A percentile compares a stretch with the other conserved stretches of the same genome.
Evolutionary conservation across 2,329 filamentous ascomycete species (phyloP).

Genomic region (Alternaria sp.): DNA sequence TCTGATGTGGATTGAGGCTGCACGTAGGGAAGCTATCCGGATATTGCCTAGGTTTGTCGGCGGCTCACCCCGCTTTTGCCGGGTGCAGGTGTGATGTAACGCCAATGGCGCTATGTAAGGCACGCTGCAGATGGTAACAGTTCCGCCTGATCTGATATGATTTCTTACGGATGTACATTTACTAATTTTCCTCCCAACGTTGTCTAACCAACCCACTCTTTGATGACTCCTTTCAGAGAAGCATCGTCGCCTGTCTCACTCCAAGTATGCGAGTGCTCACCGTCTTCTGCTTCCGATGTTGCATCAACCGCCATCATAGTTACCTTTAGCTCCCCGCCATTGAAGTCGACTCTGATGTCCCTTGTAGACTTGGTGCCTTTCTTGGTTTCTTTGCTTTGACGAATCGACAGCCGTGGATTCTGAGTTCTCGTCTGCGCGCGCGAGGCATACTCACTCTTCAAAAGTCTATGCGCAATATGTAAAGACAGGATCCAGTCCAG

Average conservation of each 20-base stretch:
- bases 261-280: conserved; percentile 33
- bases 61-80: conserved; percentile 7
- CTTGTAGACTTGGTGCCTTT: conserved; percentile 23
- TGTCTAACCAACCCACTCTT: conserved; percentile 30
- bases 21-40: conserved; percentile 1
- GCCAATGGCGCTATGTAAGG: not conserved
- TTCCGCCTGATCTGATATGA: not conserved
- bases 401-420: conserved; percentile 33
- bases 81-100: conserved; percentile 1
- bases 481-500: conserved; percentile 44
- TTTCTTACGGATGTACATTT: not conserved
- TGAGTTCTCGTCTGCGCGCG: conserved; percentile 25
- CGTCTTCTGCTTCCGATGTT: conserved; percentile 11
- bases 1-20: conserved; percentile 6
- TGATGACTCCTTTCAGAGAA: conserved; percentile 32
- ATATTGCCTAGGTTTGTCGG: not conserved
- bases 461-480: conserved; percentile 37
- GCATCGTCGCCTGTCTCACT: conserved; percentile 17
- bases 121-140: not conserved
- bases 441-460: conserved; percentile 32
- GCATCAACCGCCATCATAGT: conserved; percentile 10
- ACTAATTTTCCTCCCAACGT: not conserved
- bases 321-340: conserved; percentile 23
- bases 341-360: conserved; percentile 30
- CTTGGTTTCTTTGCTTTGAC: conserved; percentile 25